Evolutionary conservation across 495 filamentous ascomycete species (phyloP), one percentile per base, ranked within the genome.

Genomic region (Margaritispora aquatica): DNA sequence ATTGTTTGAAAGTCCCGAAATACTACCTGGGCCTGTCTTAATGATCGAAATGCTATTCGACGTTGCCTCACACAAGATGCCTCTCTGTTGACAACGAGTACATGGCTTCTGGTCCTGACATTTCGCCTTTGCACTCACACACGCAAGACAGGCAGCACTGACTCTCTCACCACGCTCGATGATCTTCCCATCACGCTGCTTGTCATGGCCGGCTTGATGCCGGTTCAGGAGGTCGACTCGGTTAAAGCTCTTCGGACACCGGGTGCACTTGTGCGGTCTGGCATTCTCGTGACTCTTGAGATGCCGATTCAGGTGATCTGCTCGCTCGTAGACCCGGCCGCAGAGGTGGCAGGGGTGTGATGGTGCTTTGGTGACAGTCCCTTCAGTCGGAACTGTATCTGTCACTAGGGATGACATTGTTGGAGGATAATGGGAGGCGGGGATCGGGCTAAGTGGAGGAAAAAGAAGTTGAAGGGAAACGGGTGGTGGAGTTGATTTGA

Each of bases 61-160:
- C 8, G 55, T 29, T 29, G 29, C 23, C n/a, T 38, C 51, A 26
- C 63, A 66, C 22, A 36, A 17, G 21, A 66, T 63, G 2, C 54
- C 50, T 22, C 60, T 59, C 8, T 50, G 34, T 23, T 74, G 70
- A 63, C 83, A 86, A 51, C 83, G 74, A 41, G 66, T 62, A 63
- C 83, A 86, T 34, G 80, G 79, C 27, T 73, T 73, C 13, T 77
- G 77, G 10, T 79, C 77, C 26, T 76, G 79, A 64, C 83, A 86
- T 66, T 80, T 77, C 23, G 78, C 77, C 66, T 81, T 74, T 19
- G 80, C 77, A 13, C 73, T 73, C 15, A 80, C 79, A 57, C 83
- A 86, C 61, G 76, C 73, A 49, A 67, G 72, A 54, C 83, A 86
- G 3, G 83, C 83, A 58, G 77, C 70, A 47, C 75, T 74, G 61